A percentile compares a stretch with the other conserved stretches of the same genome.
Conservation (phyloP, 495 filamentous ascomycete species). For the Daldinia grandis region DNA sequence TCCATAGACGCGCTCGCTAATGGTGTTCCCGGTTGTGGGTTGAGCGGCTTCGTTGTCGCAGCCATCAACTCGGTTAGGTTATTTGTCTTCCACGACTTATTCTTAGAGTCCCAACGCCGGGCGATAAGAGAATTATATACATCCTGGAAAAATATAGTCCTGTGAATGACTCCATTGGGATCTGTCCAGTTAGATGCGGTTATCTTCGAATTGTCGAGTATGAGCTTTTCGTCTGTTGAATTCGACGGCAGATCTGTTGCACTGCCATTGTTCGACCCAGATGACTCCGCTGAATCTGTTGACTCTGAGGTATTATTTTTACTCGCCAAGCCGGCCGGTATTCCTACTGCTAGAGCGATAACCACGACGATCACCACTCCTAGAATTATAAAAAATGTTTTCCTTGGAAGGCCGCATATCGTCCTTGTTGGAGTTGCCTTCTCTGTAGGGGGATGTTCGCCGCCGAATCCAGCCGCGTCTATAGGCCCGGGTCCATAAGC, state of each 20-base stretch:
- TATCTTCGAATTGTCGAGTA: constrained; percentile 37
- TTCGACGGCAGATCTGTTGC: constrained; percentile 11
- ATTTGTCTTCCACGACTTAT: constrained; percentile 37
- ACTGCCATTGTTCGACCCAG: constrained; percentile 1
- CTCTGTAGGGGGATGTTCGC: constrained; percentile 12
- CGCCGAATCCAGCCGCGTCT: neutral
- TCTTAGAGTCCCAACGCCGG: constrained; percentile 35
- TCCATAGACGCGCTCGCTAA: constrained; percentile 37
- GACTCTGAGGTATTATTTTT: constrained; percentile 2
- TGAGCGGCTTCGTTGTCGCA: constrained; percentile 32
- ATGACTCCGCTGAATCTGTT: neutral
- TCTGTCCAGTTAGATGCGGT: constrained; percentile 42
- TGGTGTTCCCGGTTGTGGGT: constrained; percentile 31
- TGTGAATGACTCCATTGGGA: constrained; percentile 23
- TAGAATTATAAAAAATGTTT: constrained; percentile 35
- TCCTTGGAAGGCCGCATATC: constrained; percentile 32
- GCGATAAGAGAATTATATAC: constrained; percentile 36
- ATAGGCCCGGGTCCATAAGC: constrained; percentile 13
- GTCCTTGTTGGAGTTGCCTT: constrained; percentile 13
- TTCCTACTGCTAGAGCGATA: constrained; percentile 25
- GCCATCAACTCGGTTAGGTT: constrained; percentile 37
- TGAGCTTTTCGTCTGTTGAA: constrained; percentile 20
- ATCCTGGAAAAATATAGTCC: constrained; percentile 43
- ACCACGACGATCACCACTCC: constrained; percentile 14
- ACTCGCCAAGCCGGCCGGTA: constrained; percentile 25